Evolutionary conservation across 345 rosid species (phyloP), one percentile per base, ranked within the genome.

Genomic region (Corchorus olitorius): DNA sequence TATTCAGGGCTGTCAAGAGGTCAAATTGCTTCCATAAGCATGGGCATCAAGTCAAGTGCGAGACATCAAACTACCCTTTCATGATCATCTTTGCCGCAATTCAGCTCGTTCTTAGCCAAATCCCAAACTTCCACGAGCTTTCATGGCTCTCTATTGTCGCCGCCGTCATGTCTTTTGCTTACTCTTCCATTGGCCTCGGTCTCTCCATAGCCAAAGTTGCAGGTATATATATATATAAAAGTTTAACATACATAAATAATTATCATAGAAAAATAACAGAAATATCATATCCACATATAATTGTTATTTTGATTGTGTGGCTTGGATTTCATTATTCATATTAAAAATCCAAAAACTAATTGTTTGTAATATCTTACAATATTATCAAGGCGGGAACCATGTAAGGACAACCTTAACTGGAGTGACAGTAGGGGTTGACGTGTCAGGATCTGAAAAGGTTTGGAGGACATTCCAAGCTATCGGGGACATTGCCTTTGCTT

Each of bases 401-500:
- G 83, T 19, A 63, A 87, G 83, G 75, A 91, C 92, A 59, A 43
- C 76, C 65, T 19, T 90, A 20, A 91, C 93, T 0, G 97, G 98
- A 39, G 77, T 77, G 8, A 71, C 77, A 15, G 86, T 91, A 19
- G 95, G 94, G 0, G 83, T 89, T 11, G 95, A 91, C 73, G 95
- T 92, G 76, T 72, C 97, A 22, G 89, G 84, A 34, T 72, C 91
- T 1, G 88, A 91, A 75, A 94, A 94, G 85, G 83, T 93, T n/a
- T 92, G 97, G 98, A 86, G 78, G 54, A 75, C 92, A 8, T 91
- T 94, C 79, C 94, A 87, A 76, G 89, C 97, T 0, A 73, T 92
- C 6, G 97, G 98, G 16, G 88, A 94, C 74, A 85, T 94, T 34
- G 97, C 98, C 13, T 94, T 94, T 80, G 97, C 98, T 46, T 94